Evolutionary conservation across 768 basidiomycete species (phyloP).

Genomic region (Saitozyma podzolica): DNA sequence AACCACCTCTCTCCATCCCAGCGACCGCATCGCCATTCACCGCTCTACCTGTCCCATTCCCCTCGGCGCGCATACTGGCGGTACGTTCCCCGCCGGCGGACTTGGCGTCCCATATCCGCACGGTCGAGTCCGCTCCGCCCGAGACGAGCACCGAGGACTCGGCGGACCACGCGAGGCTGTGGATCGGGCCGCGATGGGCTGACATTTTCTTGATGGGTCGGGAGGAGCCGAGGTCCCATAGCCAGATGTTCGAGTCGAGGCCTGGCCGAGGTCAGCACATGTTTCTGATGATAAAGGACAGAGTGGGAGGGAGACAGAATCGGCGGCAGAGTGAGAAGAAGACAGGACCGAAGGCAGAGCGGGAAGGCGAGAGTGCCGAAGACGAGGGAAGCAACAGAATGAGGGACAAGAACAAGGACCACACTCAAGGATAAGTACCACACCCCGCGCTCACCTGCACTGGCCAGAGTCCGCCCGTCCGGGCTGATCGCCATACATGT

Average conservation of each 20-base stretch:
- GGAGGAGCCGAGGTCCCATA: slow-evolving; percentile 97
- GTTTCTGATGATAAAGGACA: neutral
- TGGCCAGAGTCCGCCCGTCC: slow-evolving; percentile 90
- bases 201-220: slow-evolving; percentile 93
- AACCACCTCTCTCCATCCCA: slow-evolving; percentile 49
- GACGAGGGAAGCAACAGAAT: slow-evolving; percentile 15
- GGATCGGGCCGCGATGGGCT: slow-evolving; percentile 84
- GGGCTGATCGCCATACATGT: slow-evolving; percentile 85
- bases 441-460: slow-evolving; percentile 61
- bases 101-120: slow-evolving; percentile 97
- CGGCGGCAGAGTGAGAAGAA: neutral
- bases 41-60: slow-evolving; percentile 17
- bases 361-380: slow-evolving; percentile 1
- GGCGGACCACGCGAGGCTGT: slow-evolving; percentile 85
- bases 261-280: slow-evolving; percentile 62
- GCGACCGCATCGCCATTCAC: slow-evolving; percentile 6
- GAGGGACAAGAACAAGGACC: neutral
- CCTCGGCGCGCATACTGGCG: neutral
- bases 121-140: slow-evolving; percentile 91
- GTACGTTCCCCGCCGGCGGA: slow-evolving; percentile 62
- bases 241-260: slow-evolving; percentile 70
- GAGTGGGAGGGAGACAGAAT: neutral
- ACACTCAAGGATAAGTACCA: neutral
- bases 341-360: neutral
- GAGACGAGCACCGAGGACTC: slow-evolving; percentile 89